Percentiles rank a stretch among this genome's conserved stretches.
Evolutionary conservation across 2,329 filamentous ascomycete species (phyloP).

Genomic region (Cordyceps militaris): DNA sequence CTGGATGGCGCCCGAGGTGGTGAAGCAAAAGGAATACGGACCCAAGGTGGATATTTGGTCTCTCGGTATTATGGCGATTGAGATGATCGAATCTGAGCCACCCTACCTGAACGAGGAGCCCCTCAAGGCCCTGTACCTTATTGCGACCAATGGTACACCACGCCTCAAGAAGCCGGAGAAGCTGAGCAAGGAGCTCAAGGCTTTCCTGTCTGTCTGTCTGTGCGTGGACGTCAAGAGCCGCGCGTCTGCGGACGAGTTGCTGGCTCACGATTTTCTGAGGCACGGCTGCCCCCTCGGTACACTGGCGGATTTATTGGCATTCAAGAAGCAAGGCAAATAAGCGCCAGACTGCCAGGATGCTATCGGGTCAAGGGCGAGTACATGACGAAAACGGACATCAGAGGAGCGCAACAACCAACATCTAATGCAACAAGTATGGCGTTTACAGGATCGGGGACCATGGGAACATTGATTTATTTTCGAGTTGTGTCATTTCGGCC

Average conservation of each 20-base stretch:
- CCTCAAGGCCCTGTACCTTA: constrained; percentile 92
- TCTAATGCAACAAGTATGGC: constrained; percentile 4
- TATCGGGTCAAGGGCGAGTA: not conserved
- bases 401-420: not conserved
- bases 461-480: constrained; percentile 5
- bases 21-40: constrained; percentile 98
- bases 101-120: constrained; percentile 98
- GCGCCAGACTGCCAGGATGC: not conserved
- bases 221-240: constrained; percentile 95
- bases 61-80: constrained; percentile 97
- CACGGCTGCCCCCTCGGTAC: constrained; percentile 79
- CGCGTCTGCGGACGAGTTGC: constrained; percentile 81
- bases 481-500: constrained; percentile 2
- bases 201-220: constrained; percentile 90
- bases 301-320: constrained; percentile 79
- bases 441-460: constrained; percentile 5
- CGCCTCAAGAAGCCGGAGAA: constrained; percentile 97
- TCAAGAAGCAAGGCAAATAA: constrained; percentile 68
- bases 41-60: constrained; percentile 99
- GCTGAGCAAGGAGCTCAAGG: constrained; percentile 94
- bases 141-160: constrained; percentile 95
- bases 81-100: constrained; percentile 98
- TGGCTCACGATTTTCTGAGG: constrained; percentile 90
- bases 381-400: not conserved
- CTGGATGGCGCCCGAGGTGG: constrained; percentile 99